phyloP scores from a whole-genome alignment of 75 land plant species.

The Selaginella moellendorffii region DNA sequence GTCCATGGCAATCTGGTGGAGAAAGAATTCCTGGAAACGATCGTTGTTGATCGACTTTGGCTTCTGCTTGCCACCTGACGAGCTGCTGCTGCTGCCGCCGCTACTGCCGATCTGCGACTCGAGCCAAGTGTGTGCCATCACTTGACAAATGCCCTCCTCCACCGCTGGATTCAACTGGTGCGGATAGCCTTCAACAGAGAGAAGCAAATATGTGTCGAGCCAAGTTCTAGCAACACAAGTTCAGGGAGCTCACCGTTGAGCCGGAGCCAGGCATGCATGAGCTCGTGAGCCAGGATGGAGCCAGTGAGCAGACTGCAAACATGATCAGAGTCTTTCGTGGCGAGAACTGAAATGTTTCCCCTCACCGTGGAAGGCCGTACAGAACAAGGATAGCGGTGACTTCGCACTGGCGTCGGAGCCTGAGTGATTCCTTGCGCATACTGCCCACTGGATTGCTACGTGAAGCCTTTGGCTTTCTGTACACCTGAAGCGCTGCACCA shows the following conservation, averaged over 20 bases:
- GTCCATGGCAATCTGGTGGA: conserved; percentile 77
- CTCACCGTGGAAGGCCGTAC: conserved; percentile 95
- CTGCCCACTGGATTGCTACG: conserved; percentile 12
- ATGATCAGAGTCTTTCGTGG: too few species aligned
- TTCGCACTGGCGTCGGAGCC: conserved; percentile 65
- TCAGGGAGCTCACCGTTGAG: conserved; percentile 40
- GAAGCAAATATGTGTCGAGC: conserved; percentile 9
- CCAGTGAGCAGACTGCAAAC: conserved; percentile 74
- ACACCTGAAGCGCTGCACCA: conserved; percentile 27
- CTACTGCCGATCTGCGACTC: conserved; percentile 8
- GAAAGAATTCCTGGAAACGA: conserved; percentile 77
- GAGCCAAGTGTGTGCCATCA: conserved; percentile 67
- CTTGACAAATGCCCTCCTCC: conserved; percentile 86
- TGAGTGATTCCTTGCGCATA: conserved; percentile 57
- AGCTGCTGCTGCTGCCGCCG: not conserved
- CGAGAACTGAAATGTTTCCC: too few species aligned
- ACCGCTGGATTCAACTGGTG: conserved; percentile 35
- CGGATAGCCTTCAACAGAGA: conserved; percentile 61
- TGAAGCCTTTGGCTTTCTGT: conserved; percentile 38
- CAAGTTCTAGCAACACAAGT: too few species aligned
- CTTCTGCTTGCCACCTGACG: not conserved
- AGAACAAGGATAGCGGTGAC: conserved; percentile 92
- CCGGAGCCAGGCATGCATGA: conserved; percentile 98
- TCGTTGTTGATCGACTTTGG: not conserved
- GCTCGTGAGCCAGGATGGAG: conserved; percentile 80